phyloP scores from a whole-genome alignment of 139 green algal genomes.

The Chlamydomonas sp. region DNA sequence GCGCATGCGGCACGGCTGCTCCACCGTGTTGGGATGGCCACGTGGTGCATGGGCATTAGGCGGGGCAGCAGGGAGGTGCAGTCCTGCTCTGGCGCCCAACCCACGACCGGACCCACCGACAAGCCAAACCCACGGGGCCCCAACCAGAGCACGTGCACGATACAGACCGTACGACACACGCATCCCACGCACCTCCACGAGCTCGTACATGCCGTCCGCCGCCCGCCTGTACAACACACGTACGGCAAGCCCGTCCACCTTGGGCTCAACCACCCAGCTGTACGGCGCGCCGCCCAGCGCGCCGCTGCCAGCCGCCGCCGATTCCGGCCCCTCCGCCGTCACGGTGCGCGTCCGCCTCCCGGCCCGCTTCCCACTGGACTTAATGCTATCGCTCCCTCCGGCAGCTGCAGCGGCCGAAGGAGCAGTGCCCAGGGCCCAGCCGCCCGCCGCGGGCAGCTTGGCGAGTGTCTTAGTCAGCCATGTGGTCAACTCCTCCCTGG shows the following conservation, averaged over 20 bases:
- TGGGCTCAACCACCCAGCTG: conserved; percentile 64
- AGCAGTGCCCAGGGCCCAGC: no score
- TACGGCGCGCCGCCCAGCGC: background rate
- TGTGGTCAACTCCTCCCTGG: no score
- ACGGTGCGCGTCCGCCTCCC: background rate
- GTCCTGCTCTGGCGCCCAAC: background rate
- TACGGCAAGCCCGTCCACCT: conserved; percentile 69
- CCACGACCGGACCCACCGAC: no score
- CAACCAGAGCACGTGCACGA: background rate
- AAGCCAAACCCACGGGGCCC: background rate
- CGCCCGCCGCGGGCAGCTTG: no score
- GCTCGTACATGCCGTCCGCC: background rate
- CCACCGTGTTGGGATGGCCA: no score
- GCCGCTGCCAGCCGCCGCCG: background rate
- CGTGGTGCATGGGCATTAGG: background rate
- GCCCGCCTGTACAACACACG: conserved; percentile 47
- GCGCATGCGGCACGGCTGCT: no score
- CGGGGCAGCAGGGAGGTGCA: background rate
- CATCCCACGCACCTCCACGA: conserved; percentile 19
- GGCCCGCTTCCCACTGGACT: background rate
- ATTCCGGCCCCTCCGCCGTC: no score
- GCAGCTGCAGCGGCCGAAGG: no score
- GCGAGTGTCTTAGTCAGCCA: no score
- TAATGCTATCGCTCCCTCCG: no score
- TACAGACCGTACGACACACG: background rate